phyloP scores from a whole-genome alignment of 1,139 yeast species.

The Suhomyces bolitotheri region DNA sequence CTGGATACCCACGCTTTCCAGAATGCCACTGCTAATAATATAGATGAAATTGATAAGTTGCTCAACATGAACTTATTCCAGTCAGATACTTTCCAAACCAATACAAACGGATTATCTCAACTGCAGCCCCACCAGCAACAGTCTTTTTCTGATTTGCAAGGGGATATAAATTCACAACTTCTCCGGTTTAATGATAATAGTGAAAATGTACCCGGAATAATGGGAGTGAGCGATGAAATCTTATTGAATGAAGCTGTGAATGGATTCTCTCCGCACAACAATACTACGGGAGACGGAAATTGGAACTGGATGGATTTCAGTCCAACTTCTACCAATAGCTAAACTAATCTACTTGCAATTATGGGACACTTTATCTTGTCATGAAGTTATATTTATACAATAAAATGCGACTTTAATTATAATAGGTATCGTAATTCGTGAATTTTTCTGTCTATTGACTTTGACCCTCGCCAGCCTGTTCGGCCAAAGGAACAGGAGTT shows the following conservation, averaged over 20 bases:
- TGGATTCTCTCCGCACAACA: conserved; percentile 4
- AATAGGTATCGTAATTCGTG: too few species aligned
- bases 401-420: too few species aligned
- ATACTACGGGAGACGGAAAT: conserved; percentile 10
- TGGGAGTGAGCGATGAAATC: conserved; percentile 20
- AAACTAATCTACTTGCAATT: too few species aligned
- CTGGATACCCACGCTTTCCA: conserved; percentile 2
- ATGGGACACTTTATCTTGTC: too few species aligned
- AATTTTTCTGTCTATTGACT: neutral
- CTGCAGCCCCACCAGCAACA: conserved; percentile 1
- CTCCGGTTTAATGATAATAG: conserved; percentile 1
- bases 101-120: conserved; percentile 11
- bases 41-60: conserved; percentile 45
- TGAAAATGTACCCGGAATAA: conserved; percentile 8
- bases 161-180: conserved; percentile 5
- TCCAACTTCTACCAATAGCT: conserved; percentile 11
- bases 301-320: conserved; percentile 23
- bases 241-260: conserved; percentile 13
- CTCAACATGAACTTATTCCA: conserved; percentile 44
- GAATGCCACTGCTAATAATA: conserved; percentile 13
- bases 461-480: neutral
- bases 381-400: too few species aligned
- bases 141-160: neutral
- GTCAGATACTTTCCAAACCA: conserved; percentile 30
- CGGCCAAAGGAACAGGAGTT: conserved; percentile 1